Conservation (phyloP, 345 rosid species). For the Cardamine resedifolia region DNA sequence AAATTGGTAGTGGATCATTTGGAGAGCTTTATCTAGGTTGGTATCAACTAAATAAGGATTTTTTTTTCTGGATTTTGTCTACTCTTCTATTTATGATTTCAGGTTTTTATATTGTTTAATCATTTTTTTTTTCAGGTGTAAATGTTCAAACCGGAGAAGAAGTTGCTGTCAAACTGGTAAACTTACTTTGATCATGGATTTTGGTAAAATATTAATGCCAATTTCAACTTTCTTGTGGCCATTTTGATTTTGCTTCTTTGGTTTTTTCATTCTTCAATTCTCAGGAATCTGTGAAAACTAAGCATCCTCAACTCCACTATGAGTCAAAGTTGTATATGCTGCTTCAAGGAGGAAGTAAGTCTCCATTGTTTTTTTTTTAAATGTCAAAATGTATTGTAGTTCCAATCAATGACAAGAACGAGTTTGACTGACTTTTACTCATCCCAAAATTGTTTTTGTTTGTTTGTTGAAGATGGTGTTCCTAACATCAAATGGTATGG, state of each 20-base stretch:
- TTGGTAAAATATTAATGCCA: not conserved
- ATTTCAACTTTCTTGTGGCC: not conserved
- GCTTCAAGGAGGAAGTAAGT: constrained; percentile 82
- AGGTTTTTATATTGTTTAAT: constrained; percentile 11
- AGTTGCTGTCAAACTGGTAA: constrained; percentile 83
- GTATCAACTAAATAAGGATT: too few relatives aligned
- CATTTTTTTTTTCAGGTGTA: constrained; percentile 48
- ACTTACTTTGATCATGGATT: constrained; percentile 1
- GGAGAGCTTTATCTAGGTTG: constrained; percentile 79
- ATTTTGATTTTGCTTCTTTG: not conserved
- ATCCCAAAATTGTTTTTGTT: not conserved
- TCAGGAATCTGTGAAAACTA: constrained; percentile 80
- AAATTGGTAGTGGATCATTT: constrained; percentile 85
- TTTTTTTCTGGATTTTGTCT: not conserved
- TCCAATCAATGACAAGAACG: not conserved
- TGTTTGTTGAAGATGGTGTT: constrained; percentile 52
- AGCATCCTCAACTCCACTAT: constrained; percentile 83
- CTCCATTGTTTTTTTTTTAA: constrained; percentile 11
- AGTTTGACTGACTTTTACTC: not conserved
- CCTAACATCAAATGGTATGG: constrained; percentile 83
- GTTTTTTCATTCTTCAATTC: not conserved
- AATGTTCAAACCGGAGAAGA: constrained; percentile 83
- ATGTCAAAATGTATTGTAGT: not conserved
- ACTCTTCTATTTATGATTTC: not conserved
- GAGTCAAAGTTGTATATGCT: constrained; percentile 77